phyloP scores from a whole-genome alignment of 495 filamentous ascomycete genomes.

The Umbilicaria muhlenbergii region DNA sequence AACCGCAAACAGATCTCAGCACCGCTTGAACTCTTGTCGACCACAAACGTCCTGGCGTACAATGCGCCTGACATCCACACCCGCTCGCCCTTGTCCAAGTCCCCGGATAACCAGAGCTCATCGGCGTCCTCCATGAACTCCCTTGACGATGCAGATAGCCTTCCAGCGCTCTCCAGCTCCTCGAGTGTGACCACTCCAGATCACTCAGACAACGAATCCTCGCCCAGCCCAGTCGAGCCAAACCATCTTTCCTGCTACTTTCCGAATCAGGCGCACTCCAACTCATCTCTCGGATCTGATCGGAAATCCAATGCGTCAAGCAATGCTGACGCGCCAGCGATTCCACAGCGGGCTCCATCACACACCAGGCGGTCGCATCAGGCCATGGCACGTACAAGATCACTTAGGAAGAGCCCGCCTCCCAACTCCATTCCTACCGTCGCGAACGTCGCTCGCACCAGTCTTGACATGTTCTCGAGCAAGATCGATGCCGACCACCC shows the following conservation, averaged over 20 bases:
- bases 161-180: conserved; percentile 38
- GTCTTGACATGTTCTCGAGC: conserved; percentile 27
- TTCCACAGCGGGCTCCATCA: conserved; percentile 62
- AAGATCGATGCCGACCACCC: conserved; percentile 24
- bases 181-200: conserved; percentile 57
- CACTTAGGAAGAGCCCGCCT: conserved; percentile 31
- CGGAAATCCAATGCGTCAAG: conserved; percentile 18
- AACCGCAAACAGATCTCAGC: conserved; percentile 62
- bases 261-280: conserved; percentile 32
- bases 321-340: conserved; percentile 37
- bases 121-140: conserved; percentile 40
- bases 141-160: conserved; percentile 45
- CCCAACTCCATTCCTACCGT: conserved; percentile 19
- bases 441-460: conserved; percentile 21
- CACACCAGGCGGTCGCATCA: conserved; percentile 73
- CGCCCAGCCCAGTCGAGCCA: conserved; percentile 42
- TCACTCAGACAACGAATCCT: conserved; percentile 44
- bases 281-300: conserved; percentile 24
- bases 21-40: conserved; percentile 75
- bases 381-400: conserved; percentile 42
- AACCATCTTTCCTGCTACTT: conserved; percentile 81
- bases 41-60: conserved; percentile 91
- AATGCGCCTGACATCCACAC: conserved; percentile 69
- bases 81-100: conserved; percentile 14
- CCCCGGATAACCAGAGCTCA: conserved; percentile 20